phyloP scores from a whole-genome alignment of 345 rosid species.

The Camelina hispida region DNA sequence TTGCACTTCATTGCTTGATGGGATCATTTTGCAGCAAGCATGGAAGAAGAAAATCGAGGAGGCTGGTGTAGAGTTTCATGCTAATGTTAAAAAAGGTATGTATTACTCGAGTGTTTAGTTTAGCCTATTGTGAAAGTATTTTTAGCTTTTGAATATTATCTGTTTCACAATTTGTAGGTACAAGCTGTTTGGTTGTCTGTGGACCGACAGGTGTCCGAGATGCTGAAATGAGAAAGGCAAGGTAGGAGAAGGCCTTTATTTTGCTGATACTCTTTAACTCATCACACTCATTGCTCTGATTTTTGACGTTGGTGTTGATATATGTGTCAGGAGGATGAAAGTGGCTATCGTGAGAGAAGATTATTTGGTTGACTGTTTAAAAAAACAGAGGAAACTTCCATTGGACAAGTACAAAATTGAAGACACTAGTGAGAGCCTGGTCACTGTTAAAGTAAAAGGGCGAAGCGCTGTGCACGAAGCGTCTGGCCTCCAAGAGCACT shows the following conservation, averaged over 20 bases:
- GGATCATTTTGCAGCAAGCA: conserved; percentile 60
- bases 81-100: conserved; percentile 77
- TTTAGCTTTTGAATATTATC: conserved; percentile 8
- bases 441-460: conserved; percentile 95
- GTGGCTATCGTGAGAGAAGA: conserved; percentile 82
- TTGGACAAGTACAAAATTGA: conserved; percentile 76
- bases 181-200: conserved; percentile 80
- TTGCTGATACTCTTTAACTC: conserved; percentile 32
- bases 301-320: conserved; percentile 20
- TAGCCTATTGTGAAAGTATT: conserved; percentile 14
- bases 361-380: conserved; percentile 79
- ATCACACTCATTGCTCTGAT: conserved; percentile 15
- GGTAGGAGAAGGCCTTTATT: conserved; percentile 55
- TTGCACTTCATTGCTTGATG: conserved; percentile 34
- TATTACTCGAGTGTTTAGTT: neutral
- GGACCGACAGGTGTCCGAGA: conserved; percentile 57
- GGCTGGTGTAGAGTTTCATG: conserved; percentile 76
- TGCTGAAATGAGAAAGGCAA: conserved; percentile 78
- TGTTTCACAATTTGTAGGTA: conserved; percentile 59
- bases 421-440: conserved; percentile 69
- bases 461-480: conserved; percentile 93
- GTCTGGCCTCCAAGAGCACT: conserved; percentile 86
- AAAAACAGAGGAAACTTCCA: conserved; percentile 79
- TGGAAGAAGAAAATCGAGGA: conserved; percentile 82
- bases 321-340: conserved; percentile 80